phyloP scores from a whole-genome alignment of 768 basidiomycete genomes.

The Lactifluus subvellereus region DNA sequence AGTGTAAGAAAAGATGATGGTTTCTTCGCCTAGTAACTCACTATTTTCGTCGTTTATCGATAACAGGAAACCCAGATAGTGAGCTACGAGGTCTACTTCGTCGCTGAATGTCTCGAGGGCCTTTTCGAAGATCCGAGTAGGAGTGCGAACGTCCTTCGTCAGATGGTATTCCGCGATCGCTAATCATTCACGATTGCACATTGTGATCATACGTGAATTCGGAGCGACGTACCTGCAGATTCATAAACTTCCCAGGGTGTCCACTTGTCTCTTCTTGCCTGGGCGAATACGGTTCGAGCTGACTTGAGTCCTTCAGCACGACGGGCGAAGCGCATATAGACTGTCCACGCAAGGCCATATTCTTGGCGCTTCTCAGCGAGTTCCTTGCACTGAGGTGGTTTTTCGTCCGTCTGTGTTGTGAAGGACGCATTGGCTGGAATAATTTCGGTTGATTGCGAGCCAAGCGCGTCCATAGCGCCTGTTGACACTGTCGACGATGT shows the following conservation, averaged over 20 bases:
- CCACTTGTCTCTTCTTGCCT: constrained; percentile 72
- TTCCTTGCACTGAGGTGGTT: constrained; percentile 49
- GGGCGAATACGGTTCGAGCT: constrained; percentile 70
- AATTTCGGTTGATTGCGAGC: constrained; percentile 12
- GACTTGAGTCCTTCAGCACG: constrained; percentile 83
- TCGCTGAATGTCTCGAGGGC: constrained; percentile 80
- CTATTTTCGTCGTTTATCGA: constrained; percentile 94
- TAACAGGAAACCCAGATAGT: constrained; percentile 90
- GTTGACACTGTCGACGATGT: constrained; percentile 34
- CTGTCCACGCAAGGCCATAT: constrained; percentile 74
- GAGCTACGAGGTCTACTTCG: constrained; percentile 78
- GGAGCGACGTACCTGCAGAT: constrained; percentile 63
- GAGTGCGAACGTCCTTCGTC: constrained; percentile 71
- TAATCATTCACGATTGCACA: constrained; percentile 31
- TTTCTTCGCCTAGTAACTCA: constrained; percentile 31
- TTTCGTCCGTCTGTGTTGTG: constrained; percentile 47
- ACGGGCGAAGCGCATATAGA: constrained; percentile 90
- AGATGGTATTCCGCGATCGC: constrained; percentile 94
- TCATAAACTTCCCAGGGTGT: constrained; percentile 92
- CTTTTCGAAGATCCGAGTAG: constrained; percentile 89
- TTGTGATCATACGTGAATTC: not conserved
- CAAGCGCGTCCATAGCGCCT: not conserved
- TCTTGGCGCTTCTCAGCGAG: constrained; percentile 56
- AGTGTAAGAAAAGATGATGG: constrained; percentile 12
- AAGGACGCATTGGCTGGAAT: constrained; percentile 28